phyloP scores from a whole-genome alignment of 164 flowering plant species.

The Nymphaea thermarum region DNA sequence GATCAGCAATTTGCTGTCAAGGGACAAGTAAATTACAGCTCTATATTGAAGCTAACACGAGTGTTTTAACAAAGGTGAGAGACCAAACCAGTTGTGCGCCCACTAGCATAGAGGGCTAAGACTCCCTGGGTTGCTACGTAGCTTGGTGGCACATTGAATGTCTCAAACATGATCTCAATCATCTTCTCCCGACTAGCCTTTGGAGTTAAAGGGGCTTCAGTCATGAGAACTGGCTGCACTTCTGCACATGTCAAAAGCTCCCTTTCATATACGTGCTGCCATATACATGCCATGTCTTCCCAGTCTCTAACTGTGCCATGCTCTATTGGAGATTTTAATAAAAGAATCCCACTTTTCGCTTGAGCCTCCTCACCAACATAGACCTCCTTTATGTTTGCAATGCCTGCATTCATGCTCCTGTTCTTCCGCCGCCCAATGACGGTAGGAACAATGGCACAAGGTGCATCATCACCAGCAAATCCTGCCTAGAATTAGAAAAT shows the following conservation, averaged over 20 bases:
- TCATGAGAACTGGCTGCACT: slow-evolving; percentile 25
- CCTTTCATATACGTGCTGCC: slow-evolving; percentile 15
- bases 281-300: slow-evolving; percentile 32
- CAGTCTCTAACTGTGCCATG: slow-evolving; percentile 34
- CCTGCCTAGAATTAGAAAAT: slow-evolving; percentile 18
- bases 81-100: slow-evolving; percentile 26
- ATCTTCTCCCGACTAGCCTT: slow-evolving; percentile 25
- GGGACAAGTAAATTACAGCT: background rate
- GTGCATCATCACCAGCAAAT: slow-evolving; percentile 29
- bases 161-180: slow-evolving; percentile 25
- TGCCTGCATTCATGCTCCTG: slow-evolving; percentile 19
- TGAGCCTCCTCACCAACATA: slow-evolving; percentile 30
- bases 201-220: slow-evolving; percentile 24
- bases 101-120: slow-evolving; percentile 22
- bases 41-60: background rate
- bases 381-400: slow-evolving; percentile 16
- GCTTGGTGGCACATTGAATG: slow-evolving; percentile 12
- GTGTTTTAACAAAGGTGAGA: background rate
- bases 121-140: slow-evolving; percentile 18
- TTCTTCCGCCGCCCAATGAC: slow-evolving; percentile 18
- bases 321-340: slow-evolving; percentile 19
- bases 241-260: slow-evolving; percentile 15
- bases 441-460: slow-evolving; percentile 23
- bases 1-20: background rate
- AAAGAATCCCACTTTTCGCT: slow-evolving; percentile 20